These are phyloP conservation scores for Lipomyces spencermartinsiae DNA, from an alignment of 805 yeast species.

Conservation along the genomic window DNA sequence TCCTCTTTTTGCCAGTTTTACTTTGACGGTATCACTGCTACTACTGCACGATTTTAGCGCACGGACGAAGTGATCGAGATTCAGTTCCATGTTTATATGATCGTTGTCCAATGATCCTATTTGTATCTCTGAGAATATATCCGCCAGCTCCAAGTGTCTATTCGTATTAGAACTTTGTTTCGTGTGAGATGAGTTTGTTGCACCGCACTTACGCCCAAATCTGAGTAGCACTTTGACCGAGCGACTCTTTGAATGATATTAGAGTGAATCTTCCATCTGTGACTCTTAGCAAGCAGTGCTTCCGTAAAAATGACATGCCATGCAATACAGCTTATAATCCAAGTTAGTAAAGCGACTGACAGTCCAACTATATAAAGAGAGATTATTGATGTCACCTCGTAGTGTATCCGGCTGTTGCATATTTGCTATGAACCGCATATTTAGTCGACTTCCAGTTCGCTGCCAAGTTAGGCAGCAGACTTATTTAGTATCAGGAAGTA, in stretches of 20 bases:
- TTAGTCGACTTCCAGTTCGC: not conserved
- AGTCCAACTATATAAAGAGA: not conserved
- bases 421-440: conserved; percentile 22
- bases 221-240: conserved; percentile 59
- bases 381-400: conserved; percentile 6
- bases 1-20: conserved; percentile 43
- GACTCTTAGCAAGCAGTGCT: conserved; percentile 63
- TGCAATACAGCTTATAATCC: not conserved
- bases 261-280: conserved; percentile 53
- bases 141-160: conserved; percentile 26
- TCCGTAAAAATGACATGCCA: conserved; percentile 57
- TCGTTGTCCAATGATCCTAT: conserved; percentile 52
- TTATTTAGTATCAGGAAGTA: not conserved
- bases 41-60: conserved; percentile 62
- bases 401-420: conserved; percentile 20
- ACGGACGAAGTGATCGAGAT: conserved; percentile 64
- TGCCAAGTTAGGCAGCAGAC: not conserved
- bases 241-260: conserved; percentile 57
- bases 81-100: conserved; percentile 64
- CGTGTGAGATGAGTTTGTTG: not conserved
- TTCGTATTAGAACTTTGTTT: too few species aligned
- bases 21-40: conserved; percentile 45
- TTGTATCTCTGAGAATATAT: conserved; percentile 16
- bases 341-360: not conserved
- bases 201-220: conserved; percentile 55